Base-by-base conservation (phyloP, 2,329 filamentous ascomycete species). In the Colletotrichum australisinense region DNA sequence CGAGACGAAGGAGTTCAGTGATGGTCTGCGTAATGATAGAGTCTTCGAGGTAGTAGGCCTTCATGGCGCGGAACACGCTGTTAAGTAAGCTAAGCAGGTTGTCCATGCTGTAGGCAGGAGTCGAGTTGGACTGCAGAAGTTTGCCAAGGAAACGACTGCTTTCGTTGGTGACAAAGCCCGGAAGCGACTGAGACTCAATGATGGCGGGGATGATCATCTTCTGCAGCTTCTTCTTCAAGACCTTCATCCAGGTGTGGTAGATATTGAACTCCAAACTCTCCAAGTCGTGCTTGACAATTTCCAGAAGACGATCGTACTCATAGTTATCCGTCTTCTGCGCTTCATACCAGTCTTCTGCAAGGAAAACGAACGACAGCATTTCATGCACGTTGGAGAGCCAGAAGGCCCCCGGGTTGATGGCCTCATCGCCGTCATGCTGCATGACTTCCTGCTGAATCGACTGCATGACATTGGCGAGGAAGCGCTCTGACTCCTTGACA, bases 201-300 rank as follows among this genome's bases (percentile, higher is more conserved):
- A 99, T 99, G 69, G 97, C 97, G 1, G 97, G 97, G 66, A 99
- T 97, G 80, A 99, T 97, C 97, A 99, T 99, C 90, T 98, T 98
- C 80, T 97, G 95, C 76, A 99, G 89, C 87, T 97, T 98, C 91
- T 98, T 98, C 90, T 99, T 99, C 80, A 99, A 87, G 70, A 98
- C 94, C 89, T 99, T 99, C 97, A 99, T 99, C 97, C 97, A 99
- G 30, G 97, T 99, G 85, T 99, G 97, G 85, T 99, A 99, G 79
- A 99, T 99, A 87, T 99, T 99, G 88, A 99, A 99, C 85, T 99
- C 97, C 76, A 99, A 88, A 84, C 94, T 98, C 86, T 99, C 97
- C 64, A 99, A 88, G 82, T 99, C 97, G 82, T 99, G 97, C 89
- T 99, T 99, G 82, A 99, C 97, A 82, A 99, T 98, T 84, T 99